Conservation (phyloP, 345 rosid species). For the Dimocarpus longan region DNA sequence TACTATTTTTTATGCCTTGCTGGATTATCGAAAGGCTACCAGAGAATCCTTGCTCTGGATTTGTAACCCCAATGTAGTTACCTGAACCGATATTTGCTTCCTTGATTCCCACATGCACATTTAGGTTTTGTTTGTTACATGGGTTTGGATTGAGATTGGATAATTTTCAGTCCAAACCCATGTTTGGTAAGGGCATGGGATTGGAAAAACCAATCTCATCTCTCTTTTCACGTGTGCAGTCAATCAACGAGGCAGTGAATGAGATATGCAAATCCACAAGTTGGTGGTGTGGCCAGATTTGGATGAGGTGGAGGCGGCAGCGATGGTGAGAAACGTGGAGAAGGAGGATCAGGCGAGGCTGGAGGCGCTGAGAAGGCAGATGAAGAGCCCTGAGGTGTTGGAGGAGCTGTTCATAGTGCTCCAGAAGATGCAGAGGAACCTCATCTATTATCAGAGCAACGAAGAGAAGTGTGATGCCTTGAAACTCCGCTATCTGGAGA, state of each 20-base stretch:
- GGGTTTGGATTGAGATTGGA: no score
- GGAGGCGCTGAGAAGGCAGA: slow-evolving; percentile 58
- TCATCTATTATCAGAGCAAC: slow-evolving; percentile 53
- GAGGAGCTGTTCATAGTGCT: slow-evolving; percentile 68
- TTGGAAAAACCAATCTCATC: no score
- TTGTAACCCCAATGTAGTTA: no score
- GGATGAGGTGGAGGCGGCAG: slow-evolving; percentile 74
- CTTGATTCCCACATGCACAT: no score
- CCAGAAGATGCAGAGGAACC: slow-evolving; percentile 69
- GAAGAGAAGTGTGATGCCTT: slow-evolving; percentile 78
- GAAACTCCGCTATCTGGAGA: slow-evolving; percentile 76
- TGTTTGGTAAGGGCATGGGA: no score
- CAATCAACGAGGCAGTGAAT: slow-evolving; percentile 59
- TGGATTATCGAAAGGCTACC: no score
- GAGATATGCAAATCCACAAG: slow-evolving; percentile 90
- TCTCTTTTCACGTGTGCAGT: slow-evolving; percentile 24
- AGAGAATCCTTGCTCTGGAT: no score
- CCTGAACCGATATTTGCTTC: no score
- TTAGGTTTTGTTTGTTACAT: no score
- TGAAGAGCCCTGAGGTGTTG: slow-evolving; percentile 54
- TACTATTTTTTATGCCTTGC: no score
- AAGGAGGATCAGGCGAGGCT: slow-evolving; percentile 69
- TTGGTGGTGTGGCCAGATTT: slow-evolving; percentile 67
- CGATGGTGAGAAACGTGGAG: slow-evolving; percentile 66
- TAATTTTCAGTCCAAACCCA: no score